Evolutionary conservation across 768 basidiomycete species (phyloP), one percentile per base, ranked within the genome.

Genomic region (Candolleomyces eurysporus): DNA sequence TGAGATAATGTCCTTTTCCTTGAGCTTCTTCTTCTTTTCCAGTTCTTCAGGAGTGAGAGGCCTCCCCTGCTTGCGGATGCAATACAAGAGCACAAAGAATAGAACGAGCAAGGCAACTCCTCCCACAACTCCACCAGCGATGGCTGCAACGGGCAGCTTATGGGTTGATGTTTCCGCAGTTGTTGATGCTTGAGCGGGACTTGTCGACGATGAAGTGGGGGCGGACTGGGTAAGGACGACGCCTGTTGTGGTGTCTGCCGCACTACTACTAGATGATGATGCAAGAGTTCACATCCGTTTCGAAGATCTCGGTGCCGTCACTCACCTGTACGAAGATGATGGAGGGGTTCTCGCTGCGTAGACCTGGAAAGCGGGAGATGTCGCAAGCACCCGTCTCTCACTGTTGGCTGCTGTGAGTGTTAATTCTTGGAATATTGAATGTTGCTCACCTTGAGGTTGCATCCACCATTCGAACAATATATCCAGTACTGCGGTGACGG

Each of bases 1-100:
- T 21, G 60, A 55, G n/a, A 61, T 57, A 16, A 56, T 16, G 16
- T 46, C 53, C 16, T 61, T 61, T n/a, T 57, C 60, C 21, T 52
- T 54, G 26, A 39, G 21, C 49, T 51, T 51, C 49, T 30, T 17
- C 21, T 51, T 51, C 52, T 54, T 54, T 30, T 54, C 32, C 17
- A 32, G 52, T 39, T 54, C 32, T 30, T 54, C 14, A 1, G 32
- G 16, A 8, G 52, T 54, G 17, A 54, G 19, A 13, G 52, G 52
- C n/a, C 52, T 31, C 14, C 32, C 52, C 32, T 54, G 52, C n/a
- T 30, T 31, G 30, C 52, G 55, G 22, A 54, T 36, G 43, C 59
- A 45, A 45, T 39, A 60, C 30, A 60, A 13, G 11, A 48, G 39
- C 9, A 60, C 14, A 26, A 53, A 40, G 19, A 48, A 22, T 4